These are phyloP conservation scores for Debaryomyces singareniensis DNA, from an alignment of 1,139 yeast species.

Conservation along the genomic window DNA sequence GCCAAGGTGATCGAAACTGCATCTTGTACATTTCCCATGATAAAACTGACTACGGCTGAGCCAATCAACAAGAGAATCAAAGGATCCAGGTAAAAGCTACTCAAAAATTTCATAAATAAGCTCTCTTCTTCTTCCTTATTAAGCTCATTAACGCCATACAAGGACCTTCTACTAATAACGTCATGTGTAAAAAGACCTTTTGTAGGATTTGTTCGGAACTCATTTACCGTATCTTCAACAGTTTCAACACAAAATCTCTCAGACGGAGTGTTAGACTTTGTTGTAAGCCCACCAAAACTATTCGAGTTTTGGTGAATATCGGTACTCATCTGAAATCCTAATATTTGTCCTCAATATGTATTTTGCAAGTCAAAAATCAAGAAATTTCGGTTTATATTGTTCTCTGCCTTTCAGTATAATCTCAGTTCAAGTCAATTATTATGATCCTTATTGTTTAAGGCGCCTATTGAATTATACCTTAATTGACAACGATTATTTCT, in stretches of 20 bases:
- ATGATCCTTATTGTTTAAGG: no score
- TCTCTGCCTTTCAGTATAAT: no score
- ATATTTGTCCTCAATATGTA: no score
- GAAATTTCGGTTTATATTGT: no score
- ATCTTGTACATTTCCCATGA: slow-evolving; percentile 92
- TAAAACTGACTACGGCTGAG: slow-evolving; percentile 74
- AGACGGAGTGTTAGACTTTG: slow-evolving; percentile 35
- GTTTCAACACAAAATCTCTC: slow-evolving; percentile 51
- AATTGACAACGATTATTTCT: no score
- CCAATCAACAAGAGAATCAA: slow-evolving; percentile 80
- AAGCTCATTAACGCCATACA: slow-evolving; percentile 77
- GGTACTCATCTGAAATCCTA: no score
- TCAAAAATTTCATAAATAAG: slow-evolving; percentile 58
- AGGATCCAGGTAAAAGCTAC: slow-evolving; percentile 84
- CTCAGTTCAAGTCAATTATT: no score
- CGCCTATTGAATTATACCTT: no score
- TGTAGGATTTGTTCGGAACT: slow-evolving; percentile 53
- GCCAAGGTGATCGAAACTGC: slow-evolving; percentile 87
- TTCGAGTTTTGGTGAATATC: no score
- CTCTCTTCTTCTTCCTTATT: slow-evolving; percentile 71
- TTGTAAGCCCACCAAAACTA: no score
- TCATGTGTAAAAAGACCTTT: slow-evolving; percentile 70
- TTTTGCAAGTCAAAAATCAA: no score
- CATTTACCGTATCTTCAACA: slow-evolving; percentile 53
- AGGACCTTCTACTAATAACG: slow-evolving; percentile 57